Percentiles rank a stretch among this genome's conserved stretches.
These are phyloP conservation scores for Ceratocystis destructans DNA, from an alignment of 2,329 filamentous ascomycete species.

Conservation along the genomic window DNA sequence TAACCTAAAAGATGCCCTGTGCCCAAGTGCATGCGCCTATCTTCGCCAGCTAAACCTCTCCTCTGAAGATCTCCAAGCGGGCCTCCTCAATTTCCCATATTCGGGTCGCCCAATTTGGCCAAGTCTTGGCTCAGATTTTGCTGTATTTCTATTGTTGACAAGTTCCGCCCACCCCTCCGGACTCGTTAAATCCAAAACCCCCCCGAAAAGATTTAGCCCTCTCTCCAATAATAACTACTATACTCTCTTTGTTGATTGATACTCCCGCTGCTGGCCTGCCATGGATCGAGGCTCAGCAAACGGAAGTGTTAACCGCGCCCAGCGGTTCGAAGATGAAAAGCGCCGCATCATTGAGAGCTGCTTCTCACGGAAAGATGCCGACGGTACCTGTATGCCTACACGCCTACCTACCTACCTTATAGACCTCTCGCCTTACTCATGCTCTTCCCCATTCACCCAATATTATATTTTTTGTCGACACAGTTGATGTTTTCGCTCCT, in stretches of 20 bases:
- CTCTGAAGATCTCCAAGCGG: neutral
- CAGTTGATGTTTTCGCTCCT: neutral
- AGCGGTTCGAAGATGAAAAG: conserved; percentile 95
- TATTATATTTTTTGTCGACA: neutral
- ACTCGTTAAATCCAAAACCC: neutral
- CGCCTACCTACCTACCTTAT: neutral
- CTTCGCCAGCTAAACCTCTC: conserved; percentile 7
- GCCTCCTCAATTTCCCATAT: neutral
- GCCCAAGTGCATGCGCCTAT: neutral
- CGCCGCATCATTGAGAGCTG: conserved; percentile 86
- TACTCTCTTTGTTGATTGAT: neutral
- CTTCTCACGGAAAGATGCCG: conserved; percentile 77
- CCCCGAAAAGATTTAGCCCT: neutral
- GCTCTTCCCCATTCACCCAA: neutral
- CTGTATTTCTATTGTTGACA: neutral
- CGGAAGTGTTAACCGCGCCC: conserved; percentile 37
- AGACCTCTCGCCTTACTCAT: too few species aligned
- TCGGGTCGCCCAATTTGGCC: neutral
- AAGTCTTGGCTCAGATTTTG: neutral
- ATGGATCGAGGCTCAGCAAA: conserved; percentile 5
- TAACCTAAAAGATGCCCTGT: neutral
- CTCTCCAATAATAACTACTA: neutral
- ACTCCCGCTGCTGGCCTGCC: neutral
- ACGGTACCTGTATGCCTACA: conserved; percentile 58
- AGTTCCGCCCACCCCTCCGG: neutral